Base-by-base conservation (phyloP, 2,329 filamentous ascomycete genomes). In the Scytalidium lignicola region DNA sequence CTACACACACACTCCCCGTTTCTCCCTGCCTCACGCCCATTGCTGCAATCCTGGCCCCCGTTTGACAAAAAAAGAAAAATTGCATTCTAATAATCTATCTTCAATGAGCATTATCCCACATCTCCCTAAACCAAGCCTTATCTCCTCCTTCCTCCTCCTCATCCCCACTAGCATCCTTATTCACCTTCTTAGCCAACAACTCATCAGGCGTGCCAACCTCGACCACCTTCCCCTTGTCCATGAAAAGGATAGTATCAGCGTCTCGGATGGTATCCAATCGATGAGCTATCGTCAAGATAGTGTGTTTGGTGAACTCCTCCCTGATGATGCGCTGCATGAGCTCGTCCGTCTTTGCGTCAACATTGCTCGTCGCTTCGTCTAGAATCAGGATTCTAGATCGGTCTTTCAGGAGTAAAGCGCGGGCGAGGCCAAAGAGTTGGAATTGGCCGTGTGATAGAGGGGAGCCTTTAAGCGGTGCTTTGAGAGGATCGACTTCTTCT, bases 231-330 rank as follows among this genome's bases (percentile, higher is more conserved):
- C 88, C 88, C 50, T 83, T 78, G 52, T 87, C 80, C 8, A 93
- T 73, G 9, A 92, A 88, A 44, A 92, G 73, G 52, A 93, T 93
- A 60, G 89, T 86, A 63, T 93, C 86, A 5, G 88, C 88, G 49
- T 88, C 92, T 90, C 86, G 89, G 58, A 93, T 91, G 1, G 88
- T 95, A 29, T 87, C 91, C 19, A 95, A 72, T 47, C 89, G 85
- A 66, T 95, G 89, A 70, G 92, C 91, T 70, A 96, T 96, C 44
- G 96, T 89, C 51, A 96, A 79, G 70, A 95, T 83, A 1, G 91
- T 96, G 39, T 91, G 86, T 44, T 89, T 89, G 56, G 84, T 76
- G 15, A 88, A 86, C 44, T 96, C 81, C n/a, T 79, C 88, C 48
- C 85, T 83, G 21, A 96, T 80, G 26, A 90, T 89, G 48, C 83